Conservation (phyloP, 257 asterid genomes). For the Cordia subcordata region DNA sequence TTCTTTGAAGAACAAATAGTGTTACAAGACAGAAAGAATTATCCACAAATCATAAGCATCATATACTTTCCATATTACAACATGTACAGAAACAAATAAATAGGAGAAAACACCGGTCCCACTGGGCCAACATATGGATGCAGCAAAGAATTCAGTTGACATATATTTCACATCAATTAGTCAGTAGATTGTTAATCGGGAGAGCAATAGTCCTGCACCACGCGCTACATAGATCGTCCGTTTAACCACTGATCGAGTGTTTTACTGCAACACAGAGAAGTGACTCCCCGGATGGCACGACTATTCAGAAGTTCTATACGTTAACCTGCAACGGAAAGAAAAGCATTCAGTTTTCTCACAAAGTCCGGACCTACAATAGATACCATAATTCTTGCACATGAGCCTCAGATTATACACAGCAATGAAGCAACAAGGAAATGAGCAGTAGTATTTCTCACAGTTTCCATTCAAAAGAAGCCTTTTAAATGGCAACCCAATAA, state of each 20-base stretch:
- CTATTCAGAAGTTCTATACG: no score
- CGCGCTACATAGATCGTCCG: no score
- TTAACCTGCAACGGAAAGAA: not conserved
- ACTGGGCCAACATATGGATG: not conserved
- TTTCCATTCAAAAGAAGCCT: not conserved
- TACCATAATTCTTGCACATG: no score
- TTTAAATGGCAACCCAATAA: no score
- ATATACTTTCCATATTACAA: conserved; percentile 33
- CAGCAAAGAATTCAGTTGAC: conserved; percentile 20
- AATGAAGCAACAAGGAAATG: no score
- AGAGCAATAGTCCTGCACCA: not conserved
- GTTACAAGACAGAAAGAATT: not conserved
- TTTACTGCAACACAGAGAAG: not conserved
- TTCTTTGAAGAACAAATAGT: not conserved
- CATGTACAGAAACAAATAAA: conserved; percentile 24
- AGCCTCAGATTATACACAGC: no score
- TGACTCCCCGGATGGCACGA: not conserved
- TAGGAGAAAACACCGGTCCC: conserved; percentile 8
- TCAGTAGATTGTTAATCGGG: no score
- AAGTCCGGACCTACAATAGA: no score
- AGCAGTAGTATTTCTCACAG: no score
- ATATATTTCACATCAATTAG: not conserved
- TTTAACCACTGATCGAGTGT: no score
- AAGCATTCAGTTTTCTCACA: not conserved
- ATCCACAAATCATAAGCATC: conserved; percentile 23